These are phyloP conservation scores for Botrytis fabae DNA, from an alignment of 2,329 filamentous ascomycete species.

Conservation along the genomic window DNA sequence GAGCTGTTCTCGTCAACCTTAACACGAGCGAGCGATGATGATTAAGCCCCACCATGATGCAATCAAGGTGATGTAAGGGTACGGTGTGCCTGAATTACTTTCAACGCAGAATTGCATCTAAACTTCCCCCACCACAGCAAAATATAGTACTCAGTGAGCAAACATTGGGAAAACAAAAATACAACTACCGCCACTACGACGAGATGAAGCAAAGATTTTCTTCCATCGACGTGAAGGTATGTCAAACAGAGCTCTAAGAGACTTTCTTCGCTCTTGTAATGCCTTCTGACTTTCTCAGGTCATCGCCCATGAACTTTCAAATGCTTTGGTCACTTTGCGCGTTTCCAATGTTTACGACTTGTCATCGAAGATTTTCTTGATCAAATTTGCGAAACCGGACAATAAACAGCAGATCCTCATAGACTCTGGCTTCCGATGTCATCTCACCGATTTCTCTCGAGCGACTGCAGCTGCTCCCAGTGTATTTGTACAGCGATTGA, in stretches of 20 bases:
- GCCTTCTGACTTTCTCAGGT: conserved; percentile 55
- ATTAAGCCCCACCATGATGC: conserved; percentile 11
- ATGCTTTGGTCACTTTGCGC: conserved; percentile 72
- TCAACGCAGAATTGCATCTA: background rate
- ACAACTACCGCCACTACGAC: conserved; percentile 9
- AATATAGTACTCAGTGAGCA: background rate
- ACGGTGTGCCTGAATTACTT: background rate
- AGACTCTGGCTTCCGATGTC: conserved; percentile 93
- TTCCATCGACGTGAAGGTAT: conserved; percentile 73
- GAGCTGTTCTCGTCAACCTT: background rate
- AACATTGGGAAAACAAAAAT: background rate
- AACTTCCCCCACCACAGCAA: conserved; percentile 15
- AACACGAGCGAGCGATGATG: background rate
- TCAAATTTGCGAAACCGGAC: conserved; percentile 92
- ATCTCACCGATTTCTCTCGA: conserved; percentile 87
- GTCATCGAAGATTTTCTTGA: conserved; percentile 88
- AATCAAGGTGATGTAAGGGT: background rate
- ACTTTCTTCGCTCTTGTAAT: conserved; percentile 8
- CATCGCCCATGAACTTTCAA: conserved; percentile 88
- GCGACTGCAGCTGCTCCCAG: conserved; percentile 83
- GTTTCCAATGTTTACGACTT: conserved; percentile 95
- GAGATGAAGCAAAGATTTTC: conserved; percentile 78
- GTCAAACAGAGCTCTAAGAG: background rate
- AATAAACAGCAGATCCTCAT: conserved; percentile 87
- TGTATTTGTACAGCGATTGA: conserved; percentile 77